phyloP scores from a whole-genome alignment of 495 filamentous ascomycete species.

The Chaetomidium leptoderma region DNA sequence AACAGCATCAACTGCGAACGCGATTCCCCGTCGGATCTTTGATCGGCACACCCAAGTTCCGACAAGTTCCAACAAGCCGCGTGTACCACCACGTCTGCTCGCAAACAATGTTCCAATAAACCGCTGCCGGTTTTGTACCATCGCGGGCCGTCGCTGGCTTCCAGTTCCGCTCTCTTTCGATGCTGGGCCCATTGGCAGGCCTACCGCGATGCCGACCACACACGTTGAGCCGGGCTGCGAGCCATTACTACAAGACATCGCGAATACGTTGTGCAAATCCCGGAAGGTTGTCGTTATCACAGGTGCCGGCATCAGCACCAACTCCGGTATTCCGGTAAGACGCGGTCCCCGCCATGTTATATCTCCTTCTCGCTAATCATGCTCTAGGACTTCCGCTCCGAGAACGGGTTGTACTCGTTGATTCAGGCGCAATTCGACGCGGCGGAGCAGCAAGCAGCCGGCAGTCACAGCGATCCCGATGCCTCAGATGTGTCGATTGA shows the following conservation, averaged over 20 bases:
- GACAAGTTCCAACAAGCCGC: neutral
- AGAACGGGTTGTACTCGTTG: constrained; percentile 63
- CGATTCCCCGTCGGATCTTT: neutral
- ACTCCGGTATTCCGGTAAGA: constrained; percentile 64
- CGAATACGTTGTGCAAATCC: constrained; percentile 55
- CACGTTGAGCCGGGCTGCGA: constrained; percentile 49
- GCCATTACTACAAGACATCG: constrained; percentile 55
- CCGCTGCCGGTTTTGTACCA: neutral
- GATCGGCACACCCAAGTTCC: neutral
- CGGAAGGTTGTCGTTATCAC: constrained; percentile 63
- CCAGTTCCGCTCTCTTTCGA: neutral
- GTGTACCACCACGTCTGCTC: neutral
- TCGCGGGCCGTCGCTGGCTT: neutral
- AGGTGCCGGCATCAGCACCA: constrained; percentile 68
- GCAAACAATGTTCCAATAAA: constrained; percentile 2
- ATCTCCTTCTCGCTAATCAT: constrained; percentile 24
- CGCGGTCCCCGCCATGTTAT: constrained; percentile 7
- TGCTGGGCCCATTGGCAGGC: neutral
- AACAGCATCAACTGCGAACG: neutral
- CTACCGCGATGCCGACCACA: constrained; percentile 50
- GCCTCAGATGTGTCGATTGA: constrained; percentile 18
- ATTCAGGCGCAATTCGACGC: constrained; percentile 62
- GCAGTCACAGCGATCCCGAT: constrained; percentile 13
- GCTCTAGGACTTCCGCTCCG: constrained; percentile 63
- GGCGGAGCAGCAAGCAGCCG: constrained; percentile 24